phyloP scores from a whole-genome alignment of 129 eudicot species.

The Centrapalus pauciflorus region DNA sequence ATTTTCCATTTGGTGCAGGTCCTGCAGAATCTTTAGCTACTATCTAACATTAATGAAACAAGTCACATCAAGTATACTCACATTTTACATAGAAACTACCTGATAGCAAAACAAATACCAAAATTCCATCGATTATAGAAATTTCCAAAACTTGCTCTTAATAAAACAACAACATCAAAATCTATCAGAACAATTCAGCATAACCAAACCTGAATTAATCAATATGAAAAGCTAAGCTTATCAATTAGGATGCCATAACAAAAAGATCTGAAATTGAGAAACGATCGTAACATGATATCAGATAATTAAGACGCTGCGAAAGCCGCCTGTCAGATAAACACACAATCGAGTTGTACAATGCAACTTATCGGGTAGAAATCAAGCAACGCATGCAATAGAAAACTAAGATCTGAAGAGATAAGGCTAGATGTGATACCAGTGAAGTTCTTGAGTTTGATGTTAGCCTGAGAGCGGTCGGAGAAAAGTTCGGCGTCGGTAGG shows the following conservation, averaged over 20 bases:
- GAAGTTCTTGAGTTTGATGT: constrained; percentile 61
- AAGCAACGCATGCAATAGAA: constrained; percentile 2
- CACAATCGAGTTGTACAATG: not conserved
- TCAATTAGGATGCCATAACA: not conserved
- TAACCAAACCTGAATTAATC: not conserved
- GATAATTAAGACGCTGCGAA: not conserved
- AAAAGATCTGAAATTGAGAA: not conserved
- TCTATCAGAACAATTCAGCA: not conserved
- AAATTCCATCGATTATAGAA: not conserved
- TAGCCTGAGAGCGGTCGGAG: constrained; percentile 82
- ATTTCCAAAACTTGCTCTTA: not conserved
- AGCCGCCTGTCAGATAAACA: not conserved
- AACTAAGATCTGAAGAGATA: constrained; percentile 6
- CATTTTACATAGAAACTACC: not conserved
- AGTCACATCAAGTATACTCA: not conserved
- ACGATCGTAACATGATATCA: not conserved
- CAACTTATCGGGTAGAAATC: not conserved
- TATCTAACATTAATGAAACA: not conserved
- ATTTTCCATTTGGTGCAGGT: not conserved
- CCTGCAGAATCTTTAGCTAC: not conserved
- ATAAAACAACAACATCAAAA: constrained; percentile 6
- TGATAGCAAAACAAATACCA: not conserved
- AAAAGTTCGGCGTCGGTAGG: constrained; percentile 48
- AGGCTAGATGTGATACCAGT: constrained; percentile 37
- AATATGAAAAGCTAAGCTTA: not conserved